Conservation (phyloP, 2,329 filamentous ascomycete species). For the Colletotrichum magnum region DNA sequence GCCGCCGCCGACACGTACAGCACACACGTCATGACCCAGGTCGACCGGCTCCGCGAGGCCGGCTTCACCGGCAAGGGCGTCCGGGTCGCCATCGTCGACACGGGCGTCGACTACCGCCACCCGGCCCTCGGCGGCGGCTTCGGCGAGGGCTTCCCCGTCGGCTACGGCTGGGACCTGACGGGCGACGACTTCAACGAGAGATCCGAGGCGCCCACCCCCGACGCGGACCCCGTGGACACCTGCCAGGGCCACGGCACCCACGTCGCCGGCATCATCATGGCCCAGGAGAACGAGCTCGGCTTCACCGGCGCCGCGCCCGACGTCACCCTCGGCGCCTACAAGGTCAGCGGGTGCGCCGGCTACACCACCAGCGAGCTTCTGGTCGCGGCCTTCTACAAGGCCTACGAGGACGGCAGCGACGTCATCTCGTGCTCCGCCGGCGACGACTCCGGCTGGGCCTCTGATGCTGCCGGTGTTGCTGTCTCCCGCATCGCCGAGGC, state of each 20-base stretch:
- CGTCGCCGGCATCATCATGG: conserved; percentile 62
- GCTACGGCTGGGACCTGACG: conserved; percentile 62
- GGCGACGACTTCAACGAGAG: conserved; percentile 54
- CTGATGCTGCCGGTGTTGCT: conserved; percentile 45
- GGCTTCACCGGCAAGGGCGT: conserved; percentile 62
- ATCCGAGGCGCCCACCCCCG: conserved; percentile 49
- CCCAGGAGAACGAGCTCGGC: conserved; percentile 53
- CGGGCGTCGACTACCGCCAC: conserved; percentile 63
- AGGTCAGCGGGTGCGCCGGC: conserved; percentile 54
- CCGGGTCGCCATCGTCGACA: conserved; percentile 58
- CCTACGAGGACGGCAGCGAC: conserved; percentile 57
- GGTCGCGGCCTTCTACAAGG: conserved; percentile 57
- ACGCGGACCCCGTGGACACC: conserved; percentile 56
- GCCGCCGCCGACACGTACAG: conserved; percentile 36
- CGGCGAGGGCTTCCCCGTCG: conserved; percentile 62
- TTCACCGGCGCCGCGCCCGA: conserved; percentile 59
- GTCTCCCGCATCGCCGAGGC: conserved; percentile 47
- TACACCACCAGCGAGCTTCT: conserved; percentile 55
- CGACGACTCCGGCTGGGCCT: conserved; percentile 46
- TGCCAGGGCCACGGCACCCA: conserved; percentile 61
- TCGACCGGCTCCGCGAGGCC: conserved; percentile 57
- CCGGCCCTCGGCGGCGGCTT: conserved; percentile 68
- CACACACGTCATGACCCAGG: conserved; percentile 51
- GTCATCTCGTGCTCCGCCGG: conserved; percentile 51
- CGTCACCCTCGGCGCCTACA: conserved; percentile 57